A percentile compares a stretch with the other conserved stretches of the same genome.
Evolutionary conservation across 2,329 filamentous ascomycete genomes (phyloP).

Genomic region (Rugonectria rugulosa): DNA sequence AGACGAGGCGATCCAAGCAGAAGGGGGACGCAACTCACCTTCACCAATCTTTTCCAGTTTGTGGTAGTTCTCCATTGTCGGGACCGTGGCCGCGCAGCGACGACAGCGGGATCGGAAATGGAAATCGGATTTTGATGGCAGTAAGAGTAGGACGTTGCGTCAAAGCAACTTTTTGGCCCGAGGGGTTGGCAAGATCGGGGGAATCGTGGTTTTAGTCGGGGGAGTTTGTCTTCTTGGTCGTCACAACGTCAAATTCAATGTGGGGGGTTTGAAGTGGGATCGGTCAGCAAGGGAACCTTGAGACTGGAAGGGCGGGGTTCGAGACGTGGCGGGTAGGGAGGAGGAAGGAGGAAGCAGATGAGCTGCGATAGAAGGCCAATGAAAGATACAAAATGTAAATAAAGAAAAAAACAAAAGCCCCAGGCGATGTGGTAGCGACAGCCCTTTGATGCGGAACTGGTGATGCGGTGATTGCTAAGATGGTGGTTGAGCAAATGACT

Average conservation of each 20-base stretch:
- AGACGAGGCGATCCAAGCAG: background rate
- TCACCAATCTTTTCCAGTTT: conserved; percentile 97
- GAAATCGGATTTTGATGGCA: background rate
- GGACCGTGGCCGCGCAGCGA: conserved; percentile 20
- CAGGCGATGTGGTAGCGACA: too few species aligned
- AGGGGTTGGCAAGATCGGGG: background rate
- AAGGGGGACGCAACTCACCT: conserved; percentile 62
- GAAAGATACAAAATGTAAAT: conserved; percentile 11
- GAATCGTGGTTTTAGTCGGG: background rate
- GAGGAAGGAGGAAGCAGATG: conserved; percentile 18
- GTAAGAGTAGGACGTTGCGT: background rate
- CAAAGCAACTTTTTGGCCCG: background rate
- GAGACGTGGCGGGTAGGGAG: conserved; percentile 19
- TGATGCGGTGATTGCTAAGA: too few species aligned
- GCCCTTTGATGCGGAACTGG: too few species aligned
- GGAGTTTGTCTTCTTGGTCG: background rate
- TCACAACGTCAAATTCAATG: conserved; percentile 8
- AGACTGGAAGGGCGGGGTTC: conserved; percentile 23
- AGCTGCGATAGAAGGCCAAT: conserved; percentile 12
- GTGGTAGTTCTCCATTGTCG: conserved; percentile 89
- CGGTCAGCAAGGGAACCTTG: conserved; percentile 23
- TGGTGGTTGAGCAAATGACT: too few species aligned
- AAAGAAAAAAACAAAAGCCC: too few species aligned
- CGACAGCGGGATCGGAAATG: conserved; percentile 11
- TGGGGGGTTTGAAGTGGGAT: conserved; percentile 20